phyloP scores from a whole-genome alignment of 2,329 filamentous ascomycete genomes.

The Cladosporium colombiae region DNA sequence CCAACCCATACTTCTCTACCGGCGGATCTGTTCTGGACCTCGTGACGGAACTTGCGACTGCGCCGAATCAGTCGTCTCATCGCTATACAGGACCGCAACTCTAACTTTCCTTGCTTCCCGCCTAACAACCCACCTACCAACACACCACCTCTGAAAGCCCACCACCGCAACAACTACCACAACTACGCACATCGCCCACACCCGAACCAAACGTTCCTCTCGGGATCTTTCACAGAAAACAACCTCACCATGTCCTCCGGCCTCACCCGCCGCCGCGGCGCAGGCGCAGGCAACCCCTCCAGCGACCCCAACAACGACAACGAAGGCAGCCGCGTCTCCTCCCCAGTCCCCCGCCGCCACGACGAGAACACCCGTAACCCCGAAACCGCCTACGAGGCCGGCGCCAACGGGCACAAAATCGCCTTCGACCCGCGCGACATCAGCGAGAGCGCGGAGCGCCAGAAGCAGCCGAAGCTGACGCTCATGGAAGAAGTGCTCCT shows the following conservation, averaged over 20 bases:
- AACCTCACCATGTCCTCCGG: slow-evolving; percentile 66
- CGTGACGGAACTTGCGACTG: neutral
- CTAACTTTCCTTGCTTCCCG: slow-evolving; percentile 22
- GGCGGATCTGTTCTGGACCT: neutral
- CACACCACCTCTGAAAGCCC: slow-evolving; percentile 4
- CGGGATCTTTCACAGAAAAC: neutral
- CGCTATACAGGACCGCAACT: slow-evolving; percentile 8
- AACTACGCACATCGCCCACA: slow-evolving; percentile 10
- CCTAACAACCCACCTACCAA: slow-evolving; percentile 18
- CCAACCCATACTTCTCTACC: neutral
- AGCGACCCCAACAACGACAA: slow-evolving; percentile 53
- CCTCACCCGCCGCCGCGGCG: slow-evolving; percentile 69
- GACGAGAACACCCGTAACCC: slow-evolving; percentile 56
- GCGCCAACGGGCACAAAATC: slow-evolving; percentile 98
- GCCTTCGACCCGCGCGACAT: slow-evolving; percentile 97
- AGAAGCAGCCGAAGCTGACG: slow-evolving; percentile 96
- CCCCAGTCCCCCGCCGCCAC: slow-evolving; percentile 63
- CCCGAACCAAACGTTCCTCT: slow-evolving; percentile 10
- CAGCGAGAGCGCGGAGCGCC: slow-evolving; percentile 91
- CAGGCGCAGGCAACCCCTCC: slow-evolving; percentile 50
- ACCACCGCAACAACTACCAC: slow-evolving; percentile 2
- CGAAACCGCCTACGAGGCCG: slow-evolving; percentile 82
- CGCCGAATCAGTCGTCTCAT: neutral
- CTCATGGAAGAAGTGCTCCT: slow-evolving; percentile 98
- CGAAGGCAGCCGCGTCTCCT: slow-evolving; percentile 65